phyloP scores from a whole-genome alignment of 768 basidiomycete genomes.

The Boletus vinaceobasis region DNA sequence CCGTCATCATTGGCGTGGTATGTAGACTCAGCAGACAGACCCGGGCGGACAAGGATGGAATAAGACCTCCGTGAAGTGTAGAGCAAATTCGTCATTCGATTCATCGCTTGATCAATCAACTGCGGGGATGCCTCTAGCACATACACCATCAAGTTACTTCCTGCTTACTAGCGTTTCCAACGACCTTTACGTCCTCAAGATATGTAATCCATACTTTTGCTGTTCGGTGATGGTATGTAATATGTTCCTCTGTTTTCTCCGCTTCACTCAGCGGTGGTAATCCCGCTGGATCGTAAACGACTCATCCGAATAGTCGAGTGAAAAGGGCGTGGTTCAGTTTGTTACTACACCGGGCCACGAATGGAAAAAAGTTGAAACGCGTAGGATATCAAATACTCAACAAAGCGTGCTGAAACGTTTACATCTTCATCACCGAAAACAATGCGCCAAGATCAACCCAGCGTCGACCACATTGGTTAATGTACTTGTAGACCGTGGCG shows the following conservation, averaged over 20 bases:
- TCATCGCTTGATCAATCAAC: no score
- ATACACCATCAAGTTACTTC: conserved; percentile 3
- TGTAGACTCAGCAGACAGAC: no score
- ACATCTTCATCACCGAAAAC: conserved; percentile 80
- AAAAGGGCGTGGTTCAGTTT: conserved; percentile 24
- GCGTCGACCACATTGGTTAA: conserved; percentile 83
- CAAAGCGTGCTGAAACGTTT: conserved; percentile 8
- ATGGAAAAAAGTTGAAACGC: conserved; percentile 7
- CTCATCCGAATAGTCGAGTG: neutral
- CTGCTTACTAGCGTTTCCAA: conserved; percentile 5
- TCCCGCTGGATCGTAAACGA: conserved; percentile 26
- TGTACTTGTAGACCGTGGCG: conserved; percentile 66
- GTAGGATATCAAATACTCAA: neutral
- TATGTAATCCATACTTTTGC: conserved; percentile 13
- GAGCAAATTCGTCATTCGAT: no score
- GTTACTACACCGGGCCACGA: neutral
- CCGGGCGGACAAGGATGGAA: no score
- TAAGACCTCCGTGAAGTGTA: no score
- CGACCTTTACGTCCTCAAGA: conserved; percentile 2
- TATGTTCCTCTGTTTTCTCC: neutral
- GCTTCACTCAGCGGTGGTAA: neutral
- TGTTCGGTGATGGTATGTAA: conserved; percentile 16
- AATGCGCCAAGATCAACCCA: conserved; percentile 82
- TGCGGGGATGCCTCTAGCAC: no score
- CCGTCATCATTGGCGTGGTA: no score